Percentiles rank a stretch among this genome's conserved stretches.
phyloP scores from a whole-genome alignment of 148 eudicot genomes.

The Limonium bicolor region DNA sequence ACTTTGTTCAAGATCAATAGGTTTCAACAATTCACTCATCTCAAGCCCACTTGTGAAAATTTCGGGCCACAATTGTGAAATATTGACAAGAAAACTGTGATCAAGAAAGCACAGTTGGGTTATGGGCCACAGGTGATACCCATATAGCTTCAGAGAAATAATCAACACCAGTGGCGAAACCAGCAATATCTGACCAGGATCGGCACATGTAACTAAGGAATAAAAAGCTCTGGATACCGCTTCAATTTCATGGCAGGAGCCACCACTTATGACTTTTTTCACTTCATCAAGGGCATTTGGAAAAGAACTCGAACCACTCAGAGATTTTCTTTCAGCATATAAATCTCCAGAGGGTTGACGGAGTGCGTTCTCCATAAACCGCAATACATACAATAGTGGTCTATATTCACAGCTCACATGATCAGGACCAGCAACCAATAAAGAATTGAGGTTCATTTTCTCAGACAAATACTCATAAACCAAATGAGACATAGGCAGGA shows the following conservation, averaged over 20 bases:
- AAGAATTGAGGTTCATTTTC: conserved; percentile 20
- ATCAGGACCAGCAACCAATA: conserved; percentile 19
- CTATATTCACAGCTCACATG: conserved; percentile 68
- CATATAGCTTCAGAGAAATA: conserved; percentile 33
- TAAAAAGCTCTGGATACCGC: conserved; percentile 46
- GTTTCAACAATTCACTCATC: conserved; percentile 19
- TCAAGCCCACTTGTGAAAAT: conserved; percentile 34
- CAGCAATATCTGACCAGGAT: conserved; percentile 34
- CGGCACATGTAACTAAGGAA: conserved; percentile 42
- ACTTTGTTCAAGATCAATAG: too few species aligned
- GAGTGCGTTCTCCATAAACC: conserved; percentile 31
- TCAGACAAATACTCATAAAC: conserved; percentile 36
- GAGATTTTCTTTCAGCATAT: conserved; percentile 14
- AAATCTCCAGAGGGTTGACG: conserved; percentile 11
- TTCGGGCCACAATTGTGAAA: conserved; percentile 46
- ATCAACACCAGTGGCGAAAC: conserved; percentile 46
- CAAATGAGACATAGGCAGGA: conserved; percentile 39
- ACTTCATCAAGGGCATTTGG: conserved; percentile 29
- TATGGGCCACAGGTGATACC: conserved; percentile 36
- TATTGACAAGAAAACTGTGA: conserved; percentile 26
- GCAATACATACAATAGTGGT: conserved; percentile 44
- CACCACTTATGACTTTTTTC: conserved; percentile 22
- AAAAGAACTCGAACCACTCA: conserved; percentile 24
- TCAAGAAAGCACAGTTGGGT: conserved; percentile 39
- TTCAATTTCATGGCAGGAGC: conserved; percentile 18